Evolutionary conservation across 73 alveolate species (phyloP), one percentile per base, ranked within the genome.

Genomic region (Symbiodinium natans): DNA sequence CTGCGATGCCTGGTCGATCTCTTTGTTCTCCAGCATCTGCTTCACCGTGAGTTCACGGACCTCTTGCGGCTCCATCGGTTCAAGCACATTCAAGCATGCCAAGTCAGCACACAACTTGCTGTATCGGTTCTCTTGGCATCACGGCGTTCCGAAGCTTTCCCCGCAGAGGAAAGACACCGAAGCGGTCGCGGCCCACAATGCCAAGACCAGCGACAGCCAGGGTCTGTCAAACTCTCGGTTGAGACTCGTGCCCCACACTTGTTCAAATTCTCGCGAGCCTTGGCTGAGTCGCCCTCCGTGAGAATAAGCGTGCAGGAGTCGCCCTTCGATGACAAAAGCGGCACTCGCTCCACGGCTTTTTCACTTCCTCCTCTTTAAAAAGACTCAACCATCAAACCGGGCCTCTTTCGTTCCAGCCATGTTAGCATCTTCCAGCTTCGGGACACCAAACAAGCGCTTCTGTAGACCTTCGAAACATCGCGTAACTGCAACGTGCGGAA

Each of bases 381-480:
- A 46, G 11, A 43, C 56, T 52, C n/a, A 23, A 15, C n/a, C n/a
- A n/a, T 29, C 9, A 6, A 5, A 23, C 23, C 23, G 25, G 9
- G 85, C 86, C 99, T 80, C 99, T 31, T 82, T 93, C 85, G 93
- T 82, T 77, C 99, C 99, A 29, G 99, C 99, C 93, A 98, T 94
- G 99, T 99, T 99, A 68, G 99, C 99, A 98, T 99, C 99, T 94
- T 99, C 99, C 82, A 99, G 99, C 99, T 99, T 99, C 52, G 99
- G 99, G 74, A 99, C 99, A 9, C 99, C 99, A 84, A 99, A 99
- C 85, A 99, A 96, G 3, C 98, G 92, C 68, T 92, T 92, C 92
- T 99, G 99, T 99, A 99, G 95, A 95, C 97, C 97, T 90, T 41
- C 84, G 42, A 25, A 6, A 15, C 63, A 10, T 8, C 63, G 63